Conservation (phyloP, 192 early-diverging fungal genomes). For the Fimicolochytrium jonesii region DNA sequence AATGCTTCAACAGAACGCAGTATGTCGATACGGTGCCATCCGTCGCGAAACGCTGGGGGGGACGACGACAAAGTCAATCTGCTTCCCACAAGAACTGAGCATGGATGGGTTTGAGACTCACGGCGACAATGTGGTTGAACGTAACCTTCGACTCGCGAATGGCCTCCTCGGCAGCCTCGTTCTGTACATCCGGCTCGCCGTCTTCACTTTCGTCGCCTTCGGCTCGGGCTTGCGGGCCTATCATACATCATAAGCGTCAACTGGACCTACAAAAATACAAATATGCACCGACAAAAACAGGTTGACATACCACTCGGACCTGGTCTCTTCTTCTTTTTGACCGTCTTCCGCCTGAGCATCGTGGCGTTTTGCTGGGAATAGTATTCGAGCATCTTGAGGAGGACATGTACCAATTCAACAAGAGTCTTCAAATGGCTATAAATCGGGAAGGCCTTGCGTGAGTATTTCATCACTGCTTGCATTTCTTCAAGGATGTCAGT, state of each 20-base stretch:
- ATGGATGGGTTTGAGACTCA: no score
- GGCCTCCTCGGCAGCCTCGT: constrained; percentile 8
- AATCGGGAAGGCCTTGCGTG: neutral
- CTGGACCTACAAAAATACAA: no score
- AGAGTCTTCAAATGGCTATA: constrained; percentile 54
- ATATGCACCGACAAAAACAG: no score
- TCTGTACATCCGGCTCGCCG: constrained; percentile 8
- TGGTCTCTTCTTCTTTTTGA: constrained; percentile 25
- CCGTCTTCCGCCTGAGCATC: constrained; percentile 26
- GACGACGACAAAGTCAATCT: no score
- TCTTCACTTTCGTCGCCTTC: constrained; percentile 13
- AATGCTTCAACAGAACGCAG: constrained; percentile 52
- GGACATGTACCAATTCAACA: constrained; percentile 51
- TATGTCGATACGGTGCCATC: constrained; percentile 52
- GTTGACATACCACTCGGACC: no score
- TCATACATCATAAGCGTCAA: no score
- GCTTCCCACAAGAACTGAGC: no score
- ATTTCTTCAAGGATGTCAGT: no score
- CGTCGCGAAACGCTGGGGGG: constrained; percentile 52
- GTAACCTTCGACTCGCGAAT: neutral
- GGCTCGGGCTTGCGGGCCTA: neutral
- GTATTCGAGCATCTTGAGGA: constrained; percentile 60
- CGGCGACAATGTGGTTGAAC: constrained; percentile 4
- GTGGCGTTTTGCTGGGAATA: constrained; percentile 41
- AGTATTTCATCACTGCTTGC: no score